Percentiles rank a stretch among this genome's conserved stretches.
These are phyloP conservation scores for Leccinum ochraceum DNA, from an alignment of 768 basidiomycete genomes.

Conservation along the genomic window DNA sequence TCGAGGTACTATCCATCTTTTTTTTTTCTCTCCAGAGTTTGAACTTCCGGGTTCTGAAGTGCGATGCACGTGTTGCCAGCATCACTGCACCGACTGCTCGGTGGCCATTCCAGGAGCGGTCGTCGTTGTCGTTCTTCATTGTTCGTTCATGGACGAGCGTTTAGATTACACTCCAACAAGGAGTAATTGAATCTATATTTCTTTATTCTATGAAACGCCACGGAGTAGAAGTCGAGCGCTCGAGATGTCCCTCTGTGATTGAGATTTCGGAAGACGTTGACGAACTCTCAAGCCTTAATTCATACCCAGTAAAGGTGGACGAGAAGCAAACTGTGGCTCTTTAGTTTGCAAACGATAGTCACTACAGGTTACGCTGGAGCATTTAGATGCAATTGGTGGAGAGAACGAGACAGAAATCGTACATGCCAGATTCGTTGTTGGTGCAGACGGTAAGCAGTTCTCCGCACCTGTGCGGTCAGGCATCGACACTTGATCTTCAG, in stretches of 20 bases:
- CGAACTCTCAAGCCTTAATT: constrained; percentile 34
- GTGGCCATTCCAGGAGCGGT: constrained; percentile 66
- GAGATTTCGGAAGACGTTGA: constrained; percentile 38
- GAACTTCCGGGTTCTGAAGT: constrained; percentile 35
- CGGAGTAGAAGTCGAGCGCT: constrained; percentile 39
- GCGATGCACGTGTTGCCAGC: constrained; percentile 62
- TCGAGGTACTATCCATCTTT: constrained; percentile 46
- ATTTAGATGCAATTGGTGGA: constrained; percentile 27
- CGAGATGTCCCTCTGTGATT: constrained; percentile 32
- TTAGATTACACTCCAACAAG: constrained; percentile 41
- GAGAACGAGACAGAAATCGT: constrained; percentile 34
- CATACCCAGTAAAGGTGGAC: constrained; percentile 35
- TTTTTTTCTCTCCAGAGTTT: neutral
- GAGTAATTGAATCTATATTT: constrained; percentile 43
- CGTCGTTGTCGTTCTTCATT: neutral
- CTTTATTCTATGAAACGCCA: constrained; percentile 38
- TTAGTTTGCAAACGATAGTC: neutral
- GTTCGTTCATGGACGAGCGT: neutral
- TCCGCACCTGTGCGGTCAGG: neutral
- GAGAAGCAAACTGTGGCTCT: neutral
- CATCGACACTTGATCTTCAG: constrained; percentile 16
- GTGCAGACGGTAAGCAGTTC: constrained; percentile 33
- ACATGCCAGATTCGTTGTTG: constrained; percentile 37
- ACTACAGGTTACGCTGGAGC: constrained; percentile 28
- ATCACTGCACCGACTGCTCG: constrained; percentile 62